A percentile compares a stretch with the other conserved stretches of the same genome.
Evolutionary conservation across 1,284 basidiomycete genomes (phyloP).

Genomic region (Coriolopsis trogii): DNA sequence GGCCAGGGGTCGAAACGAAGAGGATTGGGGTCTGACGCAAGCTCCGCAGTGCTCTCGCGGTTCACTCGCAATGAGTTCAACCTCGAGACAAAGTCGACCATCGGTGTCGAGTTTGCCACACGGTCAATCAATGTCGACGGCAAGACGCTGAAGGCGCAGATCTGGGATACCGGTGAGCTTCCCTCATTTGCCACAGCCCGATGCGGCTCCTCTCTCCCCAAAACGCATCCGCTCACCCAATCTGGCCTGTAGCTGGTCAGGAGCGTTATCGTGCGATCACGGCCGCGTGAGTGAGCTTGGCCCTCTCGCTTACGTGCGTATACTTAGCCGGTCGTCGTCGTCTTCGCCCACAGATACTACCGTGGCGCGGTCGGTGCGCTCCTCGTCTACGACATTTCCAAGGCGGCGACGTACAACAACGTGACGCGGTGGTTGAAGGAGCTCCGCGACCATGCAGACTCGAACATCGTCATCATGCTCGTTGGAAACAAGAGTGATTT

Average conservation of each 20-base stretch:
- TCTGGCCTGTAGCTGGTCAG: slow-evolving; percentile 76
- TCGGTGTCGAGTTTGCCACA: slow-evolving; percentile 99
- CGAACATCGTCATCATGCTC: slow-evolving; percentile 94
- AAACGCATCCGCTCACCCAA: not conserved
- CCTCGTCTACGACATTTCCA: slow-evolving; percentile 92
- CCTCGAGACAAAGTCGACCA: slow-evolving; percentile 98
- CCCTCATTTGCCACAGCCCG: not conserved
- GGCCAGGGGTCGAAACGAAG: not conserved
- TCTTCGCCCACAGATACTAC: slow-evolving; percentile 76
- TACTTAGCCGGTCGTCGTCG: not conserved
- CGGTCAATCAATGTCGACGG: slow-evolving; percentile 93
- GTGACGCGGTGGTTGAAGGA: slow-evolving; percentile 99
- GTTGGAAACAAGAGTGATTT: slow-evolving; percentile 98
- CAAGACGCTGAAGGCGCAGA: slow-evolving; percentile 99
- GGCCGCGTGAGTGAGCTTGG: slow-evolving; percentile 74
- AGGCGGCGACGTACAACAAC: slow-evolving; percentile 95
- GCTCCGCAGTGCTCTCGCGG: slow-evolving; percentile 76
- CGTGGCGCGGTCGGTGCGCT: slow-evolving; percentile 95
- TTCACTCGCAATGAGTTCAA: slow-evolving; percentile 99
- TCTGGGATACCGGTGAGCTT: slow-evolving; percentile 94
- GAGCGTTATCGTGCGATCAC: slow-evolving; percentile 99
- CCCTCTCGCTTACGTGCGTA: not conserved
- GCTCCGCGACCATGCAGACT: slow-evolving; percentile 91
- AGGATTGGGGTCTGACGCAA: slow-evolving; percentile 11
- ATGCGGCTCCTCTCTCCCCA: not conserved